phyloP scores from a whole-genome alignment of 1,284 basidiomycete species.

The Garcileccinum viscosum region DNA sequence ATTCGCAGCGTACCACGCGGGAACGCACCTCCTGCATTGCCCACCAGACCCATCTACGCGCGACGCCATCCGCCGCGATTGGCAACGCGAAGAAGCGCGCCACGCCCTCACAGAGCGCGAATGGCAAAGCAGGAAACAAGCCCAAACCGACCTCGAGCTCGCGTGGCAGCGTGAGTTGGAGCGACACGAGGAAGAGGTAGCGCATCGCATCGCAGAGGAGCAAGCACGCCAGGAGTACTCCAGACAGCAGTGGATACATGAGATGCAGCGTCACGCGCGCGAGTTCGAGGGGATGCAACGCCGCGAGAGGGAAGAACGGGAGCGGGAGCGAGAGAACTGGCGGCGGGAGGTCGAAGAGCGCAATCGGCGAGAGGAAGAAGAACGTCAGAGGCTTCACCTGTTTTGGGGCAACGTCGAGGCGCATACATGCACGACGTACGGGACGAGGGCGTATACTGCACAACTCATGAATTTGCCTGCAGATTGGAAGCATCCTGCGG shows the following conservation, averaged over 20 bases:
- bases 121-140: slow-evolving; percentile 2
- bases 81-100: slow-evolving; percentile 1
- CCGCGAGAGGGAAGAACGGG: not conserved
- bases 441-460: slow-evolving; percentile 34
- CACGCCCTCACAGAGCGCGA: not conserved
- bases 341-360: slow-evolving; percentile 21
- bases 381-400: slow-evolving; percentile 25
- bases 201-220: not conserved
- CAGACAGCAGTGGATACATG: not conserved
- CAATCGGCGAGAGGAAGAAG: slow-evolving; percentile 29
- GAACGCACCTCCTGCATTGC: slow-evolving; percentile 1
- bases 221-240: not conserved
- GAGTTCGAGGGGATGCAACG: not conserved
- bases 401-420: slow-evolving; percentile 26
- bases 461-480: slow-evolving; percentile 28
- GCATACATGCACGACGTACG: slow-evolving; percentile 30
- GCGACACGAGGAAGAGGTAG: slow-evolving; percentile 3
- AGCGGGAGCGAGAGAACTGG: slow-evolving; percentile 15
- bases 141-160: not conserved
- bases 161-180: slow-evolving; percentile 1
- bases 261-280: not conserved
- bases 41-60: slow-evolving; percentile 3
- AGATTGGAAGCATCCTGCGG: slow-evolving; percentile 22
- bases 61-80: slow-evolving; percentile 3
- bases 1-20: not conserved